Evolutionary conservation across 208 protist species (phyloP).

Genomic region (Trypanosoma vivax): DNA sequence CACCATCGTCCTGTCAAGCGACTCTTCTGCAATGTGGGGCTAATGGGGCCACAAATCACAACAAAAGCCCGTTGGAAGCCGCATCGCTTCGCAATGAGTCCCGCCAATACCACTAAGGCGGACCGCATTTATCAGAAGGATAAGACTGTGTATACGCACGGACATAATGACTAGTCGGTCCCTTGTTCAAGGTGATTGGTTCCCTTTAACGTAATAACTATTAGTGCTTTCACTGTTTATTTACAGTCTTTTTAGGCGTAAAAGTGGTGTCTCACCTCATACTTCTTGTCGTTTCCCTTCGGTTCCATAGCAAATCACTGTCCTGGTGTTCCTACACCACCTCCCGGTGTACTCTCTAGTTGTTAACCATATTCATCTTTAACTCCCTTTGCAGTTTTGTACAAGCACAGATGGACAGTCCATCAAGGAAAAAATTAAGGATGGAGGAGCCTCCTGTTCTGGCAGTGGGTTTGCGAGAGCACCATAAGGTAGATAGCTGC

Average conservation of each 20-base stretch:
- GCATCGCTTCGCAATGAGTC: constrained; percentile 68
- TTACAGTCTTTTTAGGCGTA: neutral
- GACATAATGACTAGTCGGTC: constrained; percentile 59
- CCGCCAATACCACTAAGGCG: constrained; percentile 62
- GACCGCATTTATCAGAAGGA: constrained; percentile 78
- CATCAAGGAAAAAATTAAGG: constrained; percentile 7
- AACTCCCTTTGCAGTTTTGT: neutral
- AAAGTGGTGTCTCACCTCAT: neutral
- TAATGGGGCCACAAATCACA: constrained; percentile 80
- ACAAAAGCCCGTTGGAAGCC: constrained; percentile 85
- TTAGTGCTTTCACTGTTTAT: neutral
- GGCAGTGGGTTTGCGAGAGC: neutral
- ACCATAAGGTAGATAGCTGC: neutral
- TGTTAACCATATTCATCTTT: constrained; percentile 6
- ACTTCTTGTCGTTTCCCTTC: neutral
- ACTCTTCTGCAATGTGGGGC: constrained; percentile 82
- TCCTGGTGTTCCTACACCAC: too few species aligned
- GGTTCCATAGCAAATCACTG: too few species aligned
- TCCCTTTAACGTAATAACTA: neutral
- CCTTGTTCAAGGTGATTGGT: neutral
- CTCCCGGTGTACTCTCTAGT: too few species aligned
- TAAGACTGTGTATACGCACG: constrained; percentile 69
- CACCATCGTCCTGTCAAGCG: constrained; percentile 83
- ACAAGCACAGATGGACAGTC: neutral
- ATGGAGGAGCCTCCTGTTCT: neutral